A percentile compares a stretch with the other conserved stretches of the same genome.
These are phyloP conservation scores for Porphyrellus sp. DNA, from an alignment of 1,284 basidiomycete species.

Conservation along the genomic window DNA sequence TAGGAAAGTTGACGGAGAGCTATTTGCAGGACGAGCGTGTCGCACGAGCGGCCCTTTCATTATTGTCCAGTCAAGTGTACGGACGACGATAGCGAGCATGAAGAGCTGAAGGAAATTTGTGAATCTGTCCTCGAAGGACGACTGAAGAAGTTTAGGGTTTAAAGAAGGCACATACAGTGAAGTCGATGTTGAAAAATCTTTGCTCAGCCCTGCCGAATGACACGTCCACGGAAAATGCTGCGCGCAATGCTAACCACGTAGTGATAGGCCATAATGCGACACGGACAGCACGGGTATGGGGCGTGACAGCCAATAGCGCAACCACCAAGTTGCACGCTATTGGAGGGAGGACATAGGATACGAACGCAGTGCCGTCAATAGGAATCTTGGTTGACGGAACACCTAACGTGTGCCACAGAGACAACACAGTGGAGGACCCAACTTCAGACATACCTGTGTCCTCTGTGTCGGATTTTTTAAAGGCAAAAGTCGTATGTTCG, in stretches of 20 bases:
- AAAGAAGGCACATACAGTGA: conserved; percentile 31
- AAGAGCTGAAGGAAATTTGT: conserved; percentile 8
- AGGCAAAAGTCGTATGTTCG: neutral
- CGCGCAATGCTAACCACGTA: conserved; percentile 40
- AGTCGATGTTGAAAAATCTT: conserved; percentile 40
- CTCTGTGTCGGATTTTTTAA: neutral
- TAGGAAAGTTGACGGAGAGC: conserved; percentile 16
- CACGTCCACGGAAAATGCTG: conserved; percentile 43
- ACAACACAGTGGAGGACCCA: neutral
- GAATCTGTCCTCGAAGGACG: neutral
- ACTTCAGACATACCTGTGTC: neutral
- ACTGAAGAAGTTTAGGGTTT: neutral
- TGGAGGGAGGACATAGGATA: conserved; percentile 37
- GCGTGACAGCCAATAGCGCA: conserved; percentile 48
- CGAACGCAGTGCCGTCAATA: neutral
- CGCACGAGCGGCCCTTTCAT: conserved; percentile 17
- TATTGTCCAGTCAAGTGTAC: conserved; percentile 22
- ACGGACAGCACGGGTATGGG: conserved; percentile 41
- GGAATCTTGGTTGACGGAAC: neutral
- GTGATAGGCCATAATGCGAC: conserved; percentile 45
- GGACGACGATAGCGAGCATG: conserved; percentile 16
- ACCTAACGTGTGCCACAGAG: neutral
- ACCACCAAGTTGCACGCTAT: conserved; percentile 44
- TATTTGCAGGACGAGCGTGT: conserved; percentile 5
- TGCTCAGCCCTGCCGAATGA: conserved; percentile 35